Evolutionary conservation across 495 filamentous ascomycete genomes (phyloP).

Genomic region (Ascobolus immersus): DNA sequence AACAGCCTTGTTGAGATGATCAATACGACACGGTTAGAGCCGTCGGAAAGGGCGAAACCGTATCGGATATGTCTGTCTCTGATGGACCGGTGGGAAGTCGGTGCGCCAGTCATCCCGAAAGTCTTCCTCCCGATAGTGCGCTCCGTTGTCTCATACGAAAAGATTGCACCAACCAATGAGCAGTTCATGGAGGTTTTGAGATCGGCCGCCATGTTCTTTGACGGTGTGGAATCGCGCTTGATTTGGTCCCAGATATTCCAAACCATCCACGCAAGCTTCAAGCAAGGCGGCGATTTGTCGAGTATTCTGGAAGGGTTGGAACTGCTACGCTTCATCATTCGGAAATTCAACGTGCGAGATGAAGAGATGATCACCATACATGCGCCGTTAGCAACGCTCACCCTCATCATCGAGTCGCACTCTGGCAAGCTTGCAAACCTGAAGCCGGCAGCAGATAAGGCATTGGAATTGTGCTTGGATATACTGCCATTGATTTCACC

Average conservation of each 20-base stretch:
- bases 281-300: conserved; percentile 17
- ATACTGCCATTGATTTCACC: too few relatives aligned
- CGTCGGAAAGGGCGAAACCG: conserved; percentile 54
- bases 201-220: conserved; percentile 87
- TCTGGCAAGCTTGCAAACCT: too few relatives aligned
- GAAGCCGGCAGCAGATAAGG: conserved; percentile 6
- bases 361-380: conserved; percentile 85
- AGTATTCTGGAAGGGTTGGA: conserved; percentile 31
- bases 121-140: conserved; percentile 70
- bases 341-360: conserved; percentile 77
- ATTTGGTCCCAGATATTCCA: conserved; percentile 65
- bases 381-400: conserved; percentile 49
- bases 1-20: conserved; percentile 58
- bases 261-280: conserved; percentile 24
- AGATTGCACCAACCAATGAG: conserved; percentile 27
- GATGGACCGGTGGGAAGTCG: conserved; percentile 96
- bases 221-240: conserved; percentile 77
- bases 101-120: conserved; percentile 59
- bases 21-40: conserved; percentile 21
- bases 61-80: conserved; percentile 79
- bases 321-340: conserved; percentile 56
- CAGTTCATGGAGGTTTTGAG: conserved; percentile 67
- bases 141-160: conserved; percentile 47
- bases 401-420: too few relatives aligned
- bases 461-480: too few relatives aligned